Conservation (phyloP, 257 asterid species). For the Nicotiana noctiflora region DNA sequence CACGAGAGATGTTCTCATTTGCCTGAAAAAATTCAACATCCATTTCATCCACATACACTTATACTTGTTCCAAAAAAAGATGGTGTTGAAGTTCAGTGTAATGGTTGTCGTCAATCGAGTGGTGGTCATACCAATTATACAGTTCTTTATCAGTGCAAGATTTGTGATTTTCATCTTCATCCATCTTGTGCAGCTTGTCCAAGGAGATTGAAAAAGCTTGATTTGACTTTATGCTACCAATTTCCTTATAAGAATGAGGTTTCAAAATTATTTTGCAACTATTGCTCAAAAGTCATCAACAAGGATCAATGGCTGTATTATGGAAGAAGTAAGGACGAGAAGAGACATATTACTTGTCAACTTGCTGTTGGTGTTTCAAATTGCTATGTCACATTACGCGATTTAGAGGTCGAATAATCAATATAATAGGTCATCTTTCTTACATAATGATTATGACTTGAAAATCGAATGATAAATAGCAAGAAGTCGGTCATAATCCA, state of each 20-base stretch:
- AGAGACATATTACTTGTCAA: slow-evolving; percentile 8
- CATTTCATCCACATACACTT: background rate
- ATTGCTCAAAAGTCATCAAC: background rate
- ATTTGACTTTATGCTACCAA: background rate
- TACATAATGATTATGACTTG: too few relatives aligned
- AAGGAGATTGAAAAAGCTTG: background rate
- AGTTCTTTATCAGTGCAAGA: background rate
- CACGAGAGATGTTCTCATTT: slow-evolving; percentile 1
- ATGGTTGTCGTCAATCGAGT: background rate
- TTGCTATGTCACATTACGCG: background rate
- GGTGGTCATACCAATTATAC: background rate
- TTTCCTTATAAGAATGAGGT: slow-evolving; percentile 8
- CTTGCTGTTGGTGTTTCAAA: background rate
- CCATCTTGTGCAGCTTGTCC: slow-evolving; percentile 7
- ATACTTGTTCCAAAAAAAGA: background rate
- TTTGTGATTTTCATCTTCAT: slow-evolving; percentile 3
- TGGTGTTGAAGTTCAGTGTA: background rate
- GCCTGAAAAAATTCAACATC: slow-evolving; percentile 6
- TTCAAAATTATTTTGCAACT: background rate
- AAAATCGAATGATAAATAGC: background rate
- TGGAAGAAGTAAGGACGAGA: slow-evolving; percentile 6
- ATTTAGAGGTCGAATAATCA: background rate
- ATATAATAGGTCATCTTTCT: background rate
- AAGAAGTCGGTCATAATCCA: rapidly evolving
- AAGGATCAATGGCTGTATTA: slow-evolving; percentile 2